Conservation (phyloP, 2,329 filamentous ascomycete species). For the Talaromyces sp. region DNA sequence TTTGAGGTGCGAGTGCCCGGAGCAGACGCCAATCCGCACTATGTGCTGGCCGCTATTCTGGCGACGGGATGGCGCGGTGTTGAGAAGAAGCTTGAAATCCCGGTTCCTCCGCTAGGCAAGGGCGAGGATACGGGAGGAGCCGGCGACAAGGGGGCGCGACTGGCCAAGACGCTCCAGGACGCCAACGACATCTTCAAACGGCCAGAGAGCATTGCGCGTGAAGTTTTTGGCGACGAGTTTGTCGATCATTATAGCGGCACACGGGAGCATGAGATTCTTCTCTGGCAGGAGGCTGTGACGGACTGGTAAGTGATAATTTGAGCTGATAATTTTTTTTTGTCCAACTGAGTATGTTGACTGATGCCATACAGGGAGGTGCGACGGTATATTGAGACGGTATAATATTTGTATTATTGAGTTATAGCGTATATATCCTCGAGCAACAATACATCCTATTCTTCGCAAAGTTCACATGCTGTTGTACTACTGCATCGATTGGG, state of each 20-base stretch:
- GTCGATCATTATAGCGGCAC: conserved; percentile 94
- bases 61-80: conserved; percentile 87
- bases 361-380: conserved; percentile 60
- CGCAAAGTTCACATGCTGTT: neutral
- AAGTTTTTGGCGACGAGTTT: conserved; percentile 91
- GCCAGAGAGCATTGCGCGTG: conserved; percentile 78
- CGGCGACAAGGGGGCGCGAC: conserved; percentile 64
- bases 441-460: neutral
- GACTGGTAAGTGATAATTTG: conserved; percentile 67
- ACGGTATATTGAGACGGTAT: conserved; percentile 74
- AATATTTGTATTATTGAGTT: neutral
- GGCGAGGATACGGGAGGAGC: conserved; percentile 73
- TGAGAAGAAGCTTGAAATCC: conserved; percentile 82
- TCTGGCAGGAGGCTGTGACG: conserved; percentile 95
- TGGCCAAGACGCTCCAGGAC: conserved; percentile 82
- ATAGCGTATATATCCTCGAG: neutral
- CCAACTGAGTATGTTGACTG: neutral
- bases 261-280: conserved; percentile 78
- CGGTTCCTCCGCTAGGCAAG: conserved; percentile 75
- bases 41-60: conserved; percentile 79
- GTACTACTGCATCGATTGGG: neutral
- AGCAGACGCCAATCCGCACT: conserved; percentile 87
- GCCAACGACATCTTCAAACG: conserved; percentile 73
- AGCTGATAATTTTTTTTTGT: neutral
- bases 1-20: conserved; percentile 91